Percentiles rank a stretch among this genome's conserved stretches.
phyloP scores from a whole-genome alignment of 768 basidiomycete species.

The Panus rudis region DNA sequence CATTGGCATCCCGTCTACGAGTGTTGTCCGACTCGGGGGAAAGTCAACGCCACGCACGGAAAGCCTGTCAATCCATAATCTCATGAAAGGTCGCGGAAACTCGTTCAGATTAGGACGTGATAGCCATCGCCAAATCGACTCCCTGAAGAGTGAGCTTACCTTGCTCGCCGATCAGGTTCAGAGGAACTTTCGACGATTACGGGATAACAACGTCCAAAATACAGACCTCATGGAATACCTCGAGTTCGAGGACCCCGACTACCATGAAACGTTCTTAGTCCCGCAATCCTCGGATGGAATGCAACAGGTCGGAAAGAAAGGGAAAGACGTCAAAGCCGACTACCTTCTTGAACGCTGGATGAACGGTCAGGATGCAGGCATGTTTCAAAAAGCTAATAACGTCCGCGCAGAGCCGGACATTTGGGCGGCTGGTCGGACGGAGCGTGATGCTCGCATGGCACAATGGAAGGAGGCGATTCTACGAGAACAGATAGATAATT shows the following conservation, averaged over 20 bases:
- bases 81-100: too few species aligned
- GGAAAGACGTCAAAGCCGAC: slow-evolving; percentile 24
- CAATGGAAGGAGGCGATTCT: slow-evolving; percentile 33
- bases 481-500: slow-evolving; percentile 25
- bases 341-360: slow-evolving; percentile 47
- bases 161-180: slow-evolving; percentile 18
- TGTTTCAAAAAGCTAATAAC: slow-evolving; percentile 25
- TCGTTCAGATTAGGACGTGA: too few species aligned
- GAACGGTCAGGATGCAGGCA: slow-evolving; percentile 36
- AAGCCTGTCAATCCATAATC: slow-evolving; percentile 34
- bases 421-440: slow-evolving; percentile 30
- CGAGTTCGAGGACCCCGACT: slow-evolving; percentile 45
- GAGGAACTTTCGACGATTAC: slow-evolving; percentile 23
- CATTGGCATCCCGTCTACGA: slow-evolving; percentile 43
- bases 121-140: neutral
- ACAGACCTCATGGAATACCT: slow-evolving; percentile 36
- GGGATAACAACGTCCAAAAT: slow-evolving; percentile 12
- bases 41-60: slow-evolving; percentile 45
- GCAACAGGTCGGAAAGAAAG: slow-evolving; percentile 33
- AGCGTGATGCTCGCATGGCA: slow-evolving; percentile 21
- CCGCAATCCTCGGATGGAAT: slow-evolving; percentile 39
- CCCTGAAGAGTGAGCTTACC: slow-evolving; percentile 17
- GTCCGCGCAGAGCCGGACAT: slow-evolving; percentile 21
- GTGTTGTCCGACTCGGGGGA: slow-evolving; percentile 52
- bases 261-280: slow-evolving; percentile 38